Evolutionary conservation across 768 basidiomycete species (phyloP).

Genomic region (Cyathus striatus): DNA sequence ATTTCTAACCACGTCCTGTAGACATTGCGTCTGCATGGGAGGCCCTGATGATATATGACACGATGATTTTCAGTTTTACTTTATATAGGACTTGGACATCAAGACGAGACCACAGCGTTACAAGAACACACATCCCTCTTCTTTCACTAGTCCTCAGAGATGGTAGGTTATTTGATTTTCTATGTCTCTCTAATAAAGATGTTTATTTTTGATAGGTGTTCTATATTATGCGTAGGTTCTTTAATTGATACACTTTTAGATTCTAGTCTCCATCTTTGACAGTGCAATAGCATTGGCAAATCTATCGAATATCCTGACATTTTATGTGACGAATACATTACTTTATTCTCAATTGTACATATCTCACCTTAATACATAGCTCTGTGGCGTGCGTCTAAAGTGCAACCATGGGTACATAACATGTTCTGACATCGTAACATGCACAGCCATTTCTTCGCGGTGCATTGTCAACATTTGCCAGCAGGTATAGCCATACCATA

Average conservation of each 20-base stretch:
- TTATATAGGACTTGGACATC: constrained; percentile 38
- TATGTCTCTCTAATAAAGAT: background rate
- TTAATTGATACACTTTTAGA: background rate
- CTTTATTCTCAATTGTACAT: background rate
- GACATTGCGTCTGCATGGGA: constrained; percentile 41
- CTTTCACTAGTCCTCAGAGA: constrained; percentile 41
- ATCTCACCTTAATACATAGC: constrained; percentile 11
- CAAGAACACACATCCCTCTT: constrained; percentile 23
- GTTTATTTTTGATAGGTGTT: constrained; percentile 32
- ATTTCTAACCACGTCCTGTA: too few relatives aligned
- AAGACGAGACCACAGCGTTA: constrained; percentile 18
- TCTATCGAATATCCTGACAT: constrained; percentile 36
- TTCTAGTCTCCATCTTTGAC: background rate
- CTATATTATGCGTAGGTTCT: constrained; percentile 49
- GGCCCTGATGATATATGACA: constrained; percentile 44
- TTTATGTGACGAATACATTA: constrained; percentile 19
- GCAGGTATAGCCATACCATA: constrained; percentile 30
- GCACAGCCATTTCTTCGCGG: constrained; percentile 39
- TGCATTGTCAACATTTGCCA: constrained; percentile 44
- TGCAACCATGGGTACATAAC: too few relatives aligned
- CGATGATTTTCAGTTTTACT: constrained; percentile 41
- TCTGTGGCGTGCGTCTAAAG: constrained; percentile 19
- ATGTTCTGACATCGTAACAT: background rate
- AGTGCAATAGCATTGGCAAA: constrained; percentile 51
- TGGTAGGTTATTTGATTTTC: constrained; percentile 26